Conservation (phyloP, 73 alveolate species). For the Effrenium voratum region DNA sequence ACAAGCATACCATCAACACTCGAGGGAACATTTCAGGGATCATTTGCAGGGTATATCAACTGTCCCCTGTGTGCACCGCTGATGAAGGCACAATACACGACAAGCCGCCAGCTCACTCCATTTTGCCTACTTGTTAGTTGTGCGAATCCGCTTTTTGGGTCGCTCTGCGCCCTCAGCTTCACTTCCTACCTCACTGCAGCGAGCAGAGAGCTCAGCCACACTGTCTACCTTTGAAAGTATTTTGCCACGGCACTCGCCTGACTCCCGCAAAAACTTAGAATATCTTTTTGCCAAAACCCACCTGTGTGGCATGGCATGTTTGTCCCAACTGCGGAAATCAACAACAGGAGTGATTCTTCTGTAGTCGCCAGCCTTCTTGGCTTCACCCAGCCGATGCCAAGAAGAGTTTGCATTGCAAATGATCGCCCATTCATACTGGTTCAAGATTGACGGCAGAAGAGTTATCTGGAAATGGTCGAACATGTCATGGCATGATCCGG, state of each 20-base stretch:
- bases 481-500: neutral
- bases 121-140: no score
- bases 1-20: no score
- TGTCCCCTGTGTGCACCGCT: no score
- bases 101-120: no score
- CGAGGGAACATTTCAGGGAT: no score
- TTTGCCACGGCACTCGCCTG: neutral
- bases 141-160: neutral
- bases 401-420: neutral
- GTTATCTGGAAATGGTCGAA: neutral
- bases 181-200: neutral
- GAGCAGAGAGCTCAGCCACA: neutral
- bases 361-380: neutral
- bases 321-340: neutral
- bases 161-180: neutral
- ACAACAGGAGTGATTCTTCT: neutral
- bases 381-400: neutral
- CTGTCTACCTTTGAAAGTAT: neutral
- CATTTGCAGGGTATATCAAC: no score
- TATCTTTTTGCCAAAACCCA: neutral
- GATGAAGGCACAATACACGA: no score
- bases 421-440: neutral
- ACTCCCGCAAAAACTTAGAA: neutral
- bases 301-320: neutral
- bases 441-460: neutral